Evolutionary conservation across 2,329 filamentous ascomycete species (phyloP), one percentile per base, ranked within the genome.

Genomic region (Cordyceps tenuipes): DNA sequence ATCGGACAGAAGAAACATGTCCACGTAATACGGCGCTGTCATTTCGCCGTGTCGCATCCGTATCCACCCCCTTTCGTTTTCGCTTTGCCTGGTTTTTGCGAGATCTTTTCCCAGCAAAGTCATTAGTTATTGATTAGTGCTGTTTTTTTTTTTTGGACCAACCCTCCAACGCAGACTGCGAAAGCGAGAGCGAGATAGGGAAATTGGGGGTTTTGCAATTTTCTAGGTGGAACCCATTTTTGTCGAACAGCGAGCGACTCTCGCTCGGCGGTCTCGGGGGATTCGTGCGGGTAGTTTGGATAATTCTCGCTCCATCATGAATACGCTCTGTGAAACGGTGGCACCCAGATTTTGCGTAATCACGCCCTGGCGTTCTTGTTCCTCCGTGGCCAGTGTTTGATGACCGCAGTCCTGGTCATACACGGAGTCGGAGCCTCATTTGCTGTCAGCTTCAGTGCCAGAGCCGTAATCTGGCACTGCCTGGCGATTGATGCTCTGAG

Each of bases 11-110:
- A 50, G 44, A 23, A 23, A 48, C 13, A 19, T 54, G 44, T 39
- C 2, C 4, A 23, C 23, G 23, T 23, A 48, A 48, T 48, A 36
- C 34, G 21, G 52, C 21, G 15, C 23, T 7, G 8, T 39, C 31
- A 26, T 26, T 36, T 56, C 12, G 34, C 8, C 57, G 39, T 60
- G 34, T 60, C 58, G 58, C 58, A 60, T 60, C 58, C 58, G 58
- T 60, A 60, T 60, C 58, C 58, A 54, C 56, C 56, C 47, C 44
- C 23, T 19, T 59, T 59, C 56, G 56, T 59, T 59, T 59, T 59
- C 56, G 56, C 39, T 51, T 59, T 50, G 9, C 15, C 34, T 10
- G 34, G 12, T 36, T 36, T 10, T 50, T 52, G 36, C 57, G 23
- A 19, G n/a, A 52, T 53, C 49, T 43, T 59, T 59, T 49, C 57